Percentiles rank a stretch among this genome's conserved stretches.
Evolutionary conservation across 805 yeast species (phyloP).

Genomic region (Wickerhamomyces kurtzmanii): DNA sequence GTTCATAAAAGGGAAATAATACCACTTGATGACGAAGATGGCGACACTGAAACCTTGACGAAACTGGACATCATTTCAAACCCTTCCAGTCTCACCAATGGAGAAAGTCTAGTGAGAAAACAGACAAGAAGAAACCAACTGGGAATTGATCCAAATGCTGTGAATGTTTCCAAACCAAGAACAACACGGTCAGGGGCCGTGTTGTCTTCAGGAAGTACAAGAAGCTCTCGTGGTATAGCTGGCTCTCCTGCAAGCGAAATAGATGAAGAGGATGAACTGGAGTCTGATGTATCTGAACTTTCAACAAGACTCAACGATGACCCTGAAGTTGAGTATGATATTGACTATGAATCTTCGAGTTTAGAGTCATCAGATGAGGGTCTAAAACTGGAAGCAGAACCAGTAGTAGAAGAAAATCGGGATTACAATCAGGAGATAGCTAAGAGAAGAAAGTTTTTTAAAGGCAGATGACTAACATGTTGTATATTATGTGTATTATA

Average conservation of each 20-base stretch:
- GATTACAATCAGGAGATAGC: no score
- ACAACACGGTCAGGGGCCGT: background rate
- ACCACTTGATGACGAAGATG: slow-evolving; percentile 17
- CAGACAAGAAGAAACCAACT: background rate
- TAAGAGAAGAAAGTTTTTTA: no score
- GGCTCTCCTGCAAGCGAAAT: slow-evolving; percentile 7
- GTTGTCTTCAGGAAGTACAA: slow-evolving; percentile 7
- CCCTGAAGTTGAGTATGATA: no score
- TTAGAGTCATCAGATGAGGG: no score
- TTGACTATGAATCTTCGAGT: no score
- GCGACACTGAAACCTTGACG: slow-evolving; percentile 13
- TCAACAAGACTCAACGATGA: no score
- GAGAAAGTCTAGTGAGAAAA: background rate
- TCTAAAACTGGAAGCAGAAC: no score
- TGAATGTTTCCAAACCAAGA: background rate
- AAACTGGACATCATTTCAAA: slow-evolving; percentile 7
- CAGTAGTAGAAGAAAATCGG: no score
- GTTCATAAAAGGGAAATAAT: slow-evolving; percentile 14
- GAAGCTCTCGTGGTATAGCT: slow-evolving; percentile 9
- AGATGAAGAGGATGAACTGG: slow-evolving; percentile 5
- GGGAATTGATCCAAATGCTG: background rate
- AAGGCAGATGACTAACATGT: no score
- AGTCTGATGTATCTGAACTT: no score
- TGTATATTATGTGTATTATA: no score
- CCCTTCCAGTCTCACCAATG: background rate